Evolutionary conservation across 148 eudicot species (phyloP).

Genomic region (Camellia lanceoleosa): DNA sequence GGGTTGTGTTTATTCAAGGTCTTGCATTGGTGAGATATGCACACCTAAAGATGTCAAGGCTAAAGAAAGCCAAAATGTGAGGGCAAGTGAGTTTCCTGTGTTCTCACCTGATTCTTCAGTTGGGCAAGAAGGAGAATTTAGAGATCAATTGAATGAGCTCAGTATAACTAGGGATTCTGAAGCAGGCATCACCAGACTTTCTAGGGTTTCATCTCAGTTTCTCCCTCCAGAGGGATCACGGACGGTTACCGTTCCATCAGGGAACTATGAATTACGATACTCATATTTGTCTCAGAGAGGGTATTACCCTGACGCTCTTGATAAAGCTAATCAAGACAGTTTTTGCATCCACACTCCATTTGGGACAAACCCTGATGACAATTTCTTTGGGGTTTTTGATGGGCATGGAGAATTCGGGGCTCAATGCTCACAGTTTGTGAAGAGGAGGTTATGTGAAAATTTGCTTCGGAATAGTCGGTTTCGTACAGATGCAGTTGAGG

Average conservation of each 20-base stretch:
- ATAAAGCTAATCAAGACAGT: slow-evolving; percentile 98
- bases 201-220: slow-evolving; percentile 89
- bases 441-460: slow-evolving; percentile 83
- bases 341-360: slow-evolving; percentile 95
- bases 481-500: slow-evolving; percentile 70
- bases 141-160: slow-evolving; percentile 50
- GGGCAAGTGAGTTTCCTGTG: slow-evolving; percentile 48
- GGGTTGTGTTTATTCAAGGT: slow-evolving; percentile 95
- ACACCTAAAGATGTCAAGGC: slow-evolving; percentile 52
- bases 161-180: slow-evolving; percentile 63
- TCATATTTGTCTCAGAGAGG: slow-evolving; percentile 92
- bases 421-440: slow-evolving; percentile 92
- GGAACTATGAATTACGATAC: slow-evolving; percentile 62
- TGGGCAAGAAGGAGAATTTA: slow-evolving; percentile 46
- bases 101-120: slow-evolving; percentile 63
- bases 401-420: slow-evolving; percentile 96
- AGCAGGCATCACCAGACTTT: slow-evolving; percentile 74
- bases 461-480: slow-evolving; percentile 68
- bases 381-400: slow-evolving; percentile 94
- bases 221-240: slow-evolving; percentile 81
- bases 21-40: slow-evolving; percentile 86
- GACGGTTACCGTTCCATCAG: slow-evolving; percentile 64
- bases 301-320: slow-evolving; percentile 98
- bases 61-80: slow-evolving; percentile 48
- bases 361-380: slow-evolving; percentile 74